These are phyloP conservation scores for Hygrocybe coccinea DNA, from an alignment of 768 basidiomycete species.

Conservation along the genomic window DNA sequence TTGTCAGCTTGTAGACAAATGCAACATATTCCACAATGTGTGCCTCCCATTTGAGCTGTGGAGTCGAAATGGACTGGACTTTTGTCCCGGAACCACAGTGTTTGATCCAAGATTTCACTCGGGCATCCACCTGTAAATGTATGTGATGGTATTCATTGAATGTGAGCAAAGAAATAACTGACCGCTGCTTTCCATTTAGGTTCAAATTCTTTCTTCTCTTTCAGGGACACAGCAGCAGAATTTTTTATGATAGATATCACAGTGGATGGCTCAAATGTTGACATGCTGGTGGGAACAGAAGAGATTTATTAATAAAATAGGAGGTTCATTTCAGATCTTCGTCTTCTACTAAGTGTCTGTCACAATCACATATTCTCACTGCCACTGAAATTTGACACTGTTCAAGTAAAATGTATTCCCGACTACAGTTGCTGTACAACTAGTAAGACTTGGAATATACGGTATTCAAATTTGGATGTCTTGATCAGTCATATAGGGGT, in stretches of 20 bases:
- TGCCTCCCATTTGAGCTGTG: conserved; percentile 21
- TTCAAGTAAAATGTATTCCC: not conserved
- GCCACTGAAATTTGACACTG: not conserved
- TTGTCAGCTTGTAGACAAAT: conserved; percentile 10
- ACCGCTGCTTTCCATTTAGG: not conserved
- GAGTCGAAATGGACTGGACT: not conserved
- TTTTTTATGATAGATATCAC: not conserved
- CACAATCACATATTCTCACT: too few relatives aligned
- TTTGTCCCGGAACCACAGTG: not conserved
- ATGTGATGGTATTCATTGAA: not conserved
- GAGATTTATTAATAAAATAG: not conserved
- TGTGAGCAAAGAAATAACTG: not conserved
- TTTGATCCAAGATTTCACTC: not conserved
- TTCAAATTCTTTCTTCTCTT: conserved; percentile 1
- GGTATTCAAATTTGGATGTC: too few relatives aligned
- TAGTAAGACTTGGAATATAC: not conserved
- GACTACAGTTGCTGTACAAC: not conserved
- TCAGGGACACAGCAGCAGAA: not conserved
- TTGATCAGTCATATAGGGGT: not conserved
- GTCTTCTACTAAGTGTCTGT: too few relatives aligned
- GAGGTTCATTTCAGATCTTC: not conserved
- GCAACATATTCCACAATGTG: conserved; percentile 19
- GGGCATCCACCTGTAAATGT: not conserved
- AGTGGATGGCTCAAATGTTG: not conserved
- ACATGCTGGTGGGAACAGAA: not conserved